phyloP scores from a whole-genome alignment of 1,284 basidiomycete genomes.

The Ceratobasidium theobromae region DNA sequence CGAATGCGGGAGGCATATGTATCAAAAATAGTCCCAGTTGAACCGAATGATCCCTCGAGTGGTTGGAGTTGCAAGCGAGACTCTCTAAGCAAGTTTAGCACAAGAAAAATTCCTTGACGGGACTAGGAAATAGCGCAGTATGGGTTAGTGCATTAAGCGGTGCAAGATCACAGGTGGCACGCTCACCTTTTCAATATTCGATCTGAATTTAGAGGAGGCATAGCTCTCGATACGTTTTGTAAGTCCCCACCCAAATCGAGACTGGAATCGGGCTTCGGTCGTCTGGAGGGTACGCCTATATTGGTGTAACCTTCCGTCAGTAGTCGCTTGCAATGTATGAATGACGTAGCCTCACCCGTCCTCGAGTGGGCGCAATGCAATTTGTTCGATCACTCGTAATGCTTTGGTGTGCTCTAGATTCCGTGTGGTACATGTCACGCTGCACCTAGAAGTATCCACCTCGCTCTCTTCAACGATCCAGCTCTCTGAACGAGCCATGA shows the following conservation, averaged over 20 bases:
- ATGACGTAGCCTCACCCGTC: constrained; percentile 58
- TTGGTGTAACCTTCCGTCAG: not conserved
- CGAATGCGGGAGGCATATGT: constrained; percentile 23
- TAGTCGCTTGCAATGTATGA: not conserved
- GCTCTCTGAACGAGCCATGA: constrained; percentile 69
- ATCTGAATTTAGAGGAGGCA: constrained; percentile 72
- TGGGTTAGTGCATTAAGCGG: not conserved
- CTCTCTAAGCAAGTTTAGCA: constrained; percentile 71
- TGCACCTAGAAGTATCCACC: constrained; percentile 73
- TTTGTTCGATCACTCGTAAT: constrained; percentile 75
- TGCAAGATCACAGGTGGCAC: constrained; percentile 42
- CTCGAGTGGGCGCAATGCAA: constrained; percentile 59
- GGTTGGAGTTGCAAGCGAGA: constrained; percentile 66
- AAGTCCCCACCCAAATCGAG: constrained; percentile 79
- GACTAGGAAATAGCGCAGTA: constrained; percentile 52
- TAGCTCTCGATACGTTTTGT: constrained; percentile 77
- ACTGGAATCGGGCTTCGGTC: constrained; percentile 73
- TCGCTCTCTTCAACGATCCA: constrained; percentile 93
- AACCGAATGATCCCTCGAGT: not conserved
- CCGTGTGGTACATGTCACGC: constrained; percentile 68
- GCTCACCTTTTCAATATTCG: constrained; percentile 74
- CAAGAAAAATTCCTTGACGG: constrained; percentile 74
- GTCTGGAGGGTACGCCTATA: constrained; percentile 69
- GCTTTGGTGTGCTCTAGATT: constrained; percentile 85
- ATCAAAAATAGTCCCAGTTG: constrained; percentile 24